phyloP scores from a whole-genome alignment of 2,329 filamentous ascomycete species.

The Fusarium annulatum region DNA sequence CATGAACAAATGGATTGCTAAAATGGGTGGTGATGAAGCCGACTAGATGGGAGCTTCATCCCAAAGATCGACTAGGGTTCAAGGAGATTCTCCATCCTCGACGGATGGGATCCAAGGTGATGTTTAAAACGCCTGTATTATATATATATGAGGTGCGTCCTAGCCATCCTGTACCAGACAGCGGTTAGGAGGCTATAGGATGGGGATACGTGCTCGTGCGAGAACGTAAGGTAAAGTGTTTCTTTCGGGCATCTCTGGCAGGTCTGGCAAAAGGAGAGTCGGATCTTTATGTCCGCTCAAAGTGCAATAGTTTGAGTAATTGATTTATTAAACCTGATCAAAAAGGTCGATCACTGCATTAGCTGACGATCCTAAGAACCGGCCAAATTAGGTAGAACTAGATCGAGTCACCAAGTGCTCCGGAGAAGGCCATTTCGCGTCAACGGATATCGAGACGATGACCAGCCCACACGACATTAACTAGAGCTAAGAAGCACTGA shows the following conservation, averaged over 20 bases:
- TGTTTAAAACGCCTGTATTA: slow-evolving; percentile 7
- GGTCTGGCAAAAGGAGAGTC: not conserved
- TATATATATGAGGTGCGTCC: not conserved
- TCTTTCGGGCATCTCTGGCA: slow-evolving; percentile 14
- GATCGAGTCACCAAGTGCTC: slow-evolving; percentile 3
- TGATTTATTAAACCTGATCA: not conserved
- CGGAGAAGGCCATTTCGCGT: not conserved
- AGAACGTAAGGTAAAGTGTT: not conserved
- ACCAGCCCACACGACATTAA: slow-evolving; percentile 12
- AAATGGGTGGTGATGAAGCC: slow-evolving; percentile 58
- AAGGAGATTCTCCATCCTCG: not conserved
- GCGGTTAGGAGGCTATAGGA: slow-evolving; percentile 1
- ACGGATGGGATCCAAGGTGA: not conserved
- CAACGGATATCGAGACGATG: slow-evolving; percentile 1
- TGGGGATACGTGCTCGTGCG: slow-evolving; percentile 1
- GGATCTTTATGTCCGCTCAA: not conserved
- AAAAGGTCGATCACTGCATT: not conserved
- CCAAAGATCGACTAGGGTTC: not conserved
- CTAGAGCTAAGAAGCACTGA: not conserved
- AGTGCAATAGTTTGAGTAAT: not conserved
- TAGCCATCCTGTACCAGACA: not conserved
- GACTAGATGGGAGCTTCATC: slow-evolving; percentile 32
- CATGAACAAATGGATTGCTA: slow-evolving; percentile 70
- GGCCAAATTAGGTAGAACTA: slow-evolving; percentile 1
- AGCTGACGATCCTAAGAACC: not conserved